Base-by-base conservation (phyloP, 306 rosid genomes). In the Prunus kanzakura region DNA sequence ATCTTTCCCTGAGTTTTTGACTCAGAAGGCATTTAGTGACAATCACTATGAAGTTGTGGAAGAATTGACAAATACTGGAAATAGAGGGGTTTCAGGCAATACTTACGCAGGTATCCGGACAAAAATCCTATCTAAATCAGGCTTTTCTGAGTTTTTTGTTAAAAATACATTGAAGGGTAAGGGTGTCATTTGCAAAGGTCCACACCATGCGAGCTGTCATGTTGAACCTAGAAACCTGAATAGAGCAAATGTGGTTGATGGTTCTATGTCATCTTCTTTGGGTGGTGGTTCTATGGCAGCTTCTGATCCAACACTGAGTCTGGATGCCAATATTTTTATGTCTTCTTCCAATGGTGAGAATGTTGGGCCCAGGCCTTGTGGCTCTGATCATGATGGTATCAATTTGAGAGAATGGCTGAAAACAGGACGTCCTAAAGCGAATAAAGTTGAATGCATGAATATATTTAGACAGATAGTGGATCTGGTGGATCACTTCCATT, bases 361-460 rank as follows among this genome's bases (percentile, higher is more conserved):
- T 73, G 52, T 76, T 35, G 74, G 69, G 78, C 79, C 57, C 30
- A 82, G 79, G 79, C 45, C 65, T 46, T 76, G 62, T 69, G 86
- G 56, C 79, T 84, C 88, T 82, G 85, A 77, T 73, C 73, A 75
- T 71, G 86, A 75, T 79, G 96, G 91, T 19, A 79, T 86, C 79
- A 90, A 81, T 80, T 79, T 94, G 81, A 89, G 96, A 86, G 93
- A 91, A 62, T 94, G 98, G 97, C 84, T 94, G 81, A 89, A 83
- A 80, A 73, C 20, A 67, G 84, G 79, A 66, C 76, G 58, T 69
- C 88, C 74, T 66, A 87, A 77, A 78, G 88, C 74, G 43, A 85
- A 84, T 74, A 94, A 90, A 86, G 78, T 61, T 64, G 91, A 86
- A 76, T 75, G 90, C 80, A 67, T 94, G 84, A 38, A 81, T 87